Evolutionary conservation across 1,139 yeast genomes (phyloP).

Genomic region (Nakaseomyces delphensis): DNA sequence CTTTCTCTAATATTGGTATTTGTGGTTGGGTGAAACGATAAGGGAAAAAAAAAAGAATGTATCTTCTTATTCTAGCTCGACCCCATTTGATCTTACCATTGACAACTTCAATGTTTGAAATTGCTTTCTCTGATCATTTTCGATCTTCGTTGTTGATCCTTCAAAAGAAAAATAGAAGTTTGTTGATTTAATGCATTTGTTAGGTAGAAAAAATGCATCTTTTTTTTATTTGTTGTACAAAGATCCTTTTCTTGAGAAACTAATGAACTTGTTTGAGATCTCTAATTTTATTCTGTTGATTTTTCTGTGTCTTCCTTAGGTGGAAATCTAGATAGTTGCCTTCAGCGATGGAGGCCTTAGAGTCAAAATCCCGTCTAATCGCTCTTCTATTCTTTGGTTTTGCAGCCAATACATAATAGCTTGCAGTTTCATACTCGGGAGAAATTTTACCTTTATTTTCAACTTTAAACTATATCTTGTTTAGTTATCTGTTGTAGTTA

Average conservation of each 20-base stretch:
- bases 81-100: neutral
- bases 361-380: conserved; percentile 33
- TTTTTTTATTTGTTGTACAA: too few species aligned
- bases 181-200: too few species aligned
- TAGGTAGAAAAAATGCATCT: too few species aligned
- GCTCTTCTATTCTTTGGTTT: conserved; percentile 30
- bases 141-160: conserved; percentile 1
- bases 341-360: conserved; percentile 23
- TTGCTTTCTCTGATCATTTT: neutral
- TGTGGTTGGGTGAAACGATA: neutral
- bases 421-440: conserved; percentile 34
- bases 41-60: neutral
- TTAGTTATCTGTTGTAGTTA: too few species aligned
- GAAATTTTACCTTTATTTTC: conserved; percentile 18
- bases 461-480: neutral
- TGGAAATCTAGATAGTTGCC: neutral
- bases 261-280: neutral
- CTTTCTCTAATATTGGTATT: neutral
- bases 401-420: conserved; percentile 22
- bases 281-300: neutral
- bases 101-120: neutral
- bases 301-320: neutral
- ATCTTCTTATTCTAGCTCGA: too few species aligned
- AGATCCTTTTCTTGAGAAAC: too few species aligned
- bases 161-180: too few species aligned